phyloP scores from a whole-genome alignment of 345 rosid genomes.

The Eucalyptus erythrocorys region DNA sequence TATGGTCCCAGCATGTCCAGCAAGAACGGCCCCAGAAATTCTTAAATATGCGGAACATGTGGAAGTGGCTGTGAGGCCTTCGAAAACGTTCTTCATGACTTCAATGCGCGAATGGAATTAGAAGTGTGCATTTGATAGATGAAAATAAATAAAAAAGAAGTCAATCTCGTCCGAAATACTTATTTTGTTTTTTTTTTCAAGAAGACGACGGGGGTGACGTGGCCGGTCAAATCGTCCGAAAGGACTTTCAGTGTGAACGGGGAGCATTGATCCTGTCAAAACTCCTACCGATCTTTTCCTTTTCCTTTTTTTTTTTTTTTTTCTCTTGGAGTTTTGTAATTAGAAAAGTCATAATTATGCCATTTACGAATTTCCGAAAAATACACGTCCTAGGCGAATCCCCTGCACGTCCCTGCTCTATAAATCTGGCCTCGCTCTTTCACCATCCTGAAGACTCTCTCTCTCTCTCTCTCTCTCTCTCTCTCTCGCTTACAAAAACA shows the following conservation, averaged over 20 bases:
- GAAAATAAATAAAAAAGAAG: neutral
- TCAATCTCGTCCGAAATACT: neutral
- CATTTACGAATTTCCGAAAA: neutral
- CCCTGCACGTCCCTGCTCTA: neutral
- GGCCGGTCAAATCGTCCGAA: neutral
- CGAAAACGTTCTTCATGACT: neutral
- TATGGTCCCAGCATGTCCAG: neutral
- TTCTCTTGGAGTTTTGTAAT: neutral
- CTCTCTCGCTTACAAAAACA: neutral
- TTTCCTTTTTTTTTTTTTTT: neutral
- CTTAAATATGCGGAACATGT: neutral
- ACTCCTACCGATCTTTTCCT: too few relatives aligned
- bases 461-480: neutral
- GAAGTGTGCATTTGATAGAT: neutral
- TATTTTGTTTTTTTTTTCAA: fast-evolving
- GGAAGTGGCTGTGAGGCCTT: neutral
- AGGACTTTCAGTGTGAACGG: neutral
- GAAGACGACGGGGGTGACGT: neutral
- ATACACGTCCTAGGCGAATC: neutral
- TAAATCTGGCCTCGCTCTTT: neutral
- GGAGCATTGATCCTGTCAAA: neutral
- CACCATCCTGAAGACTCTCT: neutral
- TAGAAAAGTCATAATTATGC: neutral
- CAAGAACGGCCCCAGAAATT: too few relatives aligned
- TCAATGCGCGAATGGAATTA: neutral